phyloP scores from a whole-genome alignment of 192 early-diverging fungal species.

The Rhizophagus prolifer region DNA sequence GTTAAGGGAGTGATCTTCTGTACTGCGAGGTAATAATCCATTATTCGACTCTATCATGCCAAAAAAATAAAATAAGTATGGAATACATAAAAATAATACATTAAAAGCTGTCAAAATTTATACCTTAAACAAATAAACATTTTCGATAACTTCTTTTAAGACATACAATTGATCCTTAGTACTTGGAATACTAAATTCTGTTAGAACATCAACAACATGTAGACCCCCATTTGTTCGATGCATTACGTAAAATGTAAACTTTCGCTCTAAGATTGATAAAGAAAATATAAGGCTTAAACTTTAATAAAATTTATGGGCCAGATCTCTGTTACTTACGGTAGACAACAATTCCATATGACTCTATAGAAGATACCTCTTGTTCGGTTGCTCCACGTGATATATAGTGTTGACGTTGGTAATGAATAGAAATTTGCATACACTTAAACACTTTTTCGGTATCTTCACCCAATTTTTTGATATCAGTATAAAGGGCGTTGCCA shows the following conservation, averaged over 20 bases:
- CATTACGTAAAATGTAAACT: slow-evolving; percentile 28
- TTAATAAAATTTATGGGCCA: slow-evolving; percentile 13
- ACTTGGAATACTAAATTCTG: slow-evolving; percentile 29
- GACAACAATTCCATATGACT: slow-evolving; percentile 25
- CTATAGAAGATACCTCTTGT: slow-evolving; percentile 24
- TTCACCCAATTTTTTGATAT: slow-evolving; percentile 22
- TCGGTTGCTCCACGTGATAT: slow-evolving; percentile 25
- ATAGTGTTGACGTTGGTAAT: slow-evolving; percentile 27
- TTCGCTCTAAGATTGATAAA: slow-evolving; percentile 28
- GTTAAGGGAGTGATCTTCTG: slow-evolving; percentile 25
- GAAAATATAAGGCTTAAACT: slow-evolving; percentile 13
- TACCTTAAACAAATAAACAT: slow-evolving; percentile 31
- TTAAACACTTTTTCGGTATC: slow-evolving; percentile 25
- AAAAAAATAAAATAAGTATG: slow-evolving; percentile 25
- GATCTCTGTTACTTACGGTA: slow-evolving; percentile 21
- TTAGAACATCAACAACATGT: slow-evolving; percentile 25
- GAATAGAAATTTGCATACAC: slow-evolving; percentile 28
- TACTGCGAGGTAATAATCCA: slow-evolving; percentile 10
- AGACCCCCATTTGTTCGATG: slow-evolving; percentile 26
- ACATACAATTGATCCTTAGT: slow-evolving; percentile 30
- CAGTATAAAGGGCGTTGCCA: slow-evolving; percentile 15
- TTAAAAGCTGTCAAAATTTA: slow-evolving; percentile 25
- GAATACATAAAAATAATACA: slow-evolving; percentile 22
- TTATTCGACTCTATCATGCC: slow-evolving; percentile 26
- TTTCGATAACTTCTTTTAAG: slow-evolving; percentile 22